These are phyloP conservation scores for Pseudopyricularia cyperi DNA, from an alignment of 2,329 filamentous ascomycete genomes.

Conservation along the genomic window DNA sequence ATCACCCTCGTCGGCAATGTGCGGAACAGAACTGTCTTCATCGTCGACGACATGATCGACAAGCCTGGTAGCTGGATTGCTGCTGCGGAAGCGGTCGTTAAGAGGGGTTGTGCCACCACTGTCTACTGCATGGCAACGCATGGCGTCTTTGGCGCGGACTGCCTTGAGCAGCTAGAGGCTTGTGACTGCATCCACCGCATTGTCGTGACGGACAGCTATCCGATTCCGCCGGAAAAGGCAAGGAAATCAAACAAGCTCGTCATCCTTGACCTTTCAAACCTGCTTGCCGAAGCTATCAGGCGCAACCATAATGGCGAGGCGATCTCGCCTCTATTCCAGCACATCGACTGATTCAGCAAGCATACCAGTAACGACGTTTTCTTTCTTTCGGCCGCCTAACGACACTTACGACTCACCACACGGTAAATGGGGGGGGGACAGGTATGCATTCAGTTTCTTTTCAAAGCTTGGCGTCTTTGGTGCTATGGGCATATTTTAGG, in stretches of 20 bases:
- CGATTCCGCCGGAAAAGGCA: conserved; percentile 64
- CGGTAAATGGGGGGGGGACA: not conserved
- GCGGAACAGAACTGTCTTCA: conserved; percentile 73
- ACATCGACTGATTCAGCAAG: conserved; percentile 22
- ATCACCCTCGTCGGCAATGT: conserved; percentile 97
- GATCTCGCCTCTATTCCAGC: conserved; percentile 57
- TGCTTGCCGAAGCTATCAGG: conserved; percentile 84
- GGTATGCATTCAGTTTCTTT: conserved; percentile 2
- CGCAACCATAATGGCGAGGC: conserved; percentile 94
- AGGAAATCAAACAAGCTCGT: conserved; percentile 69
- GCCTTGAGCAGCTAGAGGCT: conserved; percentile 75
- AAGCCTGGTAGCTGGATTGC: conserved; percentile 95
- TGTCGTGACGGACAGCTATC: conserved; percentile 94
- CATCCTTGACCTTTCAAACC: conserved; percentile 74
- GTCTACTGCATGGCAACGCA: conserved; percentile 98
- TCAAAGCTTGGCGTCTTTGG: conserved; percentile 2
- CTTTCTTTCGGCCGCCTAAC: not conserved
- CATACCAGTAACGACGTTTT: not conserved
- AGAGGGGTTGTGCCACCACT: conserved; percentile 78
- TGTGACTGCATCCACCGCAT: conserved; percentile 92
- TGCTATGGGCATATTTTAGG: not conserved
- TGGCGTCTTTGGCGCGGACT: conserved; percentile 83
- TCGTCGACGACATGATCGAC: conserved; percentile 98
- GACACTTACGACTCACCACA: not conserved
- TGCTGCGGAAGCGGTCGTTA: conserved; percentile 90